Evolutionary conservation across 371 early-diverging fungal genomes (phyloP).

Genomic region (Nematocida minor): DNA sequence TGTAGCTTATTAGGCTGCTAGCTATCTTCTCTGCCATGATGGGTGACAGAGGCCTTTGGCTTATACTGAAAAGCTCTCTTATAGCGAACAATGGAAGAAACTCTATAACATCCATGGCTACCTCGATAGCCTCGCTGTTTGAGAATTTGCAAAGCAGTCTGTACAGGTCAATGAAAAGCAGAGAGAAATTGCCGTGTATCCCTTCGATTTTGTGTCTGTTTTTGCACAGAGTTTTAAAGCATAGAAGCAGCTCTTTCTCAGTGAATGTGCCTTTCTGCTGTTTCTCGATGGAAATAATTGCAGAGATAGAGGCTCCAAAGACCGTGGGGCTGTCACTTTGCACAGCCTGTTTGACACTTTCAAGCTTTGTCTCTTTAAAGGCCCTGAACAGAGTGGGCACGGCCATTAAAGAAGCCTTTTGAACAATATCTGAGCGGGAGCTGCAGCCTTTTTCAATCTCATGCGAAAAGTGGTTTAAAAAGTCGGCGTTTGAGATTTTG

Average conservation of each 20-base stretch:
- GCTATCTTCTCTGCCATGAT: slow-evolving; percentile 5
- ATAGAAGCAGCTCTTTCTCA: background rate
- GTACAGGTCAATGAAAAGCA: slow-evolving; percentile 33
- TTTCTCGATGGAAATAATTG: slow-evolving; percentile 24
- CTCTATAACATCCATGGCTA: background rate
- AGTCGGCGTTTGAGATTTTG: slow-evolving; percentile 33
- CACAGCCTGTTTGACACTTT: background rate
- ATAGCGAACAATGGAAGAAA: slow-evolving; percentile 31
- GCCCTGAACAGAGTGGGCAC: slow-evolving; percentile 8
- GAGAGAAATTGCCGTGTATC: background rate
- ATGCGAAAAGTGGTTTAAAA: slow-evolving; percentile 40
- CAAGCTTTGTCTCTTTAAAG: slow-evolving; percentile 21
- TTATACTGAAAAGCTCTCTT: background rate
- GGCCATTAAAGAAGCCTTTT: slow-evolving; percentile 30
- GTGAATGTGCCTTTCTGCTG: background rate
- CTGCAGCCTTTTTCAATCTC: slow-evolving; percentile 12
- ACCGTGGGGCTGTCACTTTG: background rate
- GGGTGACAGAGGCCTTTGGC: background rate
- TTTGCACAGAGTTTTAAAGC: background rate
- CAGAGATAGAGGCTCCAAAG: background rate
- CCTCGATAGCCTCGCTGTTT: background rate
- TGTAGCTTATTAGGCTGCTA: background rate
- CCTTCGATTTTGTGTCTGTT: slow-evolving; percentile 27
- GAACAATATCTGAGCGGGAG: background rate
- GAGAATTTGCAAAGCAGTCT: slow-evolving; percentile 1